These are phyloP conservation scores for Leersia perrieri DNA, from an alignment of 176 grass and related monocot genomes.

Conservation along the genomic window DNA sequence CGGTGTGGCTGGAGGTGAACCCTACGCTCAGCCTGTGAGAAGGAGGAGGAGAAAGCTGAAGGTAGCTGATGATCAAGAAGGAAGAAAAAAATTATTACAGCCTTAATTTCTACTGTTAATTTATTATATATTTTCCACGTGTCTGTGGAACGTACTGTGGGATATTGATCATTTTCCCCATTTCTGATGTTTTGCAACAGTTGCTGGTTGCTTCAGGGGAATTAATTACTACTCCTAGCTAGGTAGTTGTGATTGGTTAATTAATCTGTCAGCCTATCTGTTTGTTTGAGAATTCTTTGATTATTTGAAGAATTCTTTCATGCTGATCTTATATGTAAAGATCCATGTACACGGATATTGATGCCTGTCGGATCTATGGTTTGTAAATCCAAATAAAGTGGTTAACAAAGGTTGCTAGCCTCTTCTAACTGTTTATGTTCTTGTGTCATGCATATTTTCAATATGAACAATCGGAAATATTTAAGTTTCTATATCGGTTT, in stretches of 20 bases:
- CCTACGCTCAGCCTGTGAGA: constrained; percentile 24
- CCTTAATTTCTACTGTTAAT: neutral
- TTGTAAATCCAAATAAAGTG: constrained; percentile 35
- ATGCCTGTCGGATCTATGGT: neutral
- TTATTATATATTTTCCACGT: constrained; percentile 6
- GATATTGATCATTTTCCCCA: neutral
- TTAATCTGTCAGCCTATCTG: neutral
- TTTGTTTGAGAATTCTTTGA: constrained; percentile 45
- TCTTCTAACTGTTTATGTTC: neutral
- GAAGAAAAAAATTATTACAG: neutral
- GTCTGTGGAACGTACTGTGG: neutral
- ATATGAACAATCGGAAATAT: neutral
- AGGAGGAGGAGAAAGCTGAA: neutral
- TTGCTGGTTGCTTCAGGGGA: constrained; percentile 13
- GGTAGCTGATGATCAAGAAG: neutral
- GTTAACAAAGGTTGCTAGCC: neutral
- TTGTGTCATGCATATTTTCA: neutral
- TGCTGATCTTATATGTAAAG: constrained; percentile 5
- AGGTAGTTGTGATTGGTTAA: constrained; percentile 2
- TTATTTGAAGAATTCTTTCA: constrained; percentile 30
- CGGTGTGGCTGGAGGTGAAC: constrained; percentile 40
- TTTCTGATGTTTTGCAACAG: constrained; percentile 12
- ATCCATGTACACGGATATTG: neutral
- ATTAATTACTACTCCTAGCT: neutral
- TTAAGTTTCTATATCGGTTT: neutral